Base-by-base conservation (phyloP, 495 filamentous ascomycete species). In the Penicillium coprophilum region DNA sequence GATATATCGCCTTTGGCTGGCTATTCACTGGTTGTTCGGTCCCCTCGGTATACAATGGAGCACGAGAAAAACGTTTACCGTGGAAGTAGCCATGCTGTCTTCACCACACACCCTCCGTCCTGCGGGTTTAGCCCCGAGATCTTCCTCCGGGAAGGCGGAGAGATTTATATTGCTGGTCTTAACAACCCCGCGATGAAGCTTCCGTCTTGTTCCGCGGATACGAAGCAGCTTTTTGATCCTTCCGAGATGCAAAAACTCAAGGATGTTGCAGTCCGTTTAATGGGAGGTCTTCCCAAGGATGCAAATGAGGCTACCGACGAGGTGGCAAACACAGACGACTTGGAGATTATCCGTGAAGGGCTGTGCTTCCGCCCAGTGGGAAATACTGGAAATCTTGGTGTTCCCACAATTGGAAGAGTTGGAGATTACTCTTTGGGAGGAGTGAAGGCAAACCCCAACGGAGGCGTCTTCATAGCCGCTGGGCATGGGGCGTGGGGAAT, bases 401-500 rank as follows among this genome's bases (percentile, higher is more conserved):
- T 68, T 52, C 89, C 89, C 3, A 82, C 90, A 34, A 48, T 92
- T 13, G 67, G 71, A 6, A 70, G 81, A 23, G 68, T 92, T 1
- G 62, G 71, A 5, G 82, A 87, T 48, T 58, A 62, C 27, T 68
- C 78, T 30, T 71, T 90, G 19, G 87, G 85, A 6, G 59, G 69
- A 43, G 69, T 83, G 21, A 75, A 67, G 52, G 72, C 76, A 23
- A 59, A 61, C 1, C 62, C 60, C 3, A 65, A 44, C 7, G 86
- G 86, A 0, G 87, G 88, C 1, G 85, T 94, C 10, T 91, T 82
- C 64, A 62, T 92, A 20, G 85, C 85, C 1, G 73, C 87, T 9
- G 90, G 90, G 0, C 89, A 92, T 73, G 87, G 87, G 2, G 83
- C 87, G 11, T 89, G 86, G 87, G 87, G 87, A 0, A 88, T 89